phyloP scores from a whole-genome alignment of 805 yeast species.

The Millerozyma miso region DNA sequence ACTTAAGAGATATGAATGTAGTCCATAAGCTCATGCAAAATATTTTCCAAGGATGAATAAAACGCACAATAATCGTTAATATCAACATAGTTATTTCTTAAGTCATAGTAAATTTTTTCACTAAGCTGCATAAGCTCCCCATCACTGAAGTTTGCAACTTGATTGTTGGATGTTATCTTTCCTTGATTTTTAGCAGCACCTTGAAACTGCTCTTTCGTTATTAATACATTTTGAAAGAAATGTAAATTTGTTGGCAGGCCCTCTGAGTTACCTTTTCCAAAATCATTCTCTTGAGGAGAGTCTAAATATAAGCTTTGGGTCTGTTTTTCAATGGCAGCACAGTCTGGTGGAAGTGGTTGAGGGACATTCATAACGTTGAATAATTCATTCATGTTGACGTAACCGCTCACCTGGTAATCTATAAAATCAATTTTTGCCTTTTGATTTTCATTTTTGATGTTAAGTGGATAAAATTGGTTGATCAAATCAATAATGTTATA shows the following conservation, averaged over 20 bases:
- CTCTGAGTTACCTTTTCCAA: background rate
- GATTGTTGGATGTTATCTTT: background rate
- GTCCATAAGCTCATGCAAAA: conserved; percentile 36
- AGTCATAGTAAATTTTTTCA: conserved; percentile 37
- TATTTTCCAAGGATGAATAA: conserved; percentile 37
- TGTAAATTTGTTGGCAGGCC: background rate
- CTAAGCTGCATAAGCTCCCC: conserved; percentile 30
- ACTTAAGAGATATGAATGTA: conserved; percentile 20
- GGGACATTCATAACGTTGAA: conserved; percentile 43
- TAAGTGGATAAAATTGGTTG: conserved; percentile 19
- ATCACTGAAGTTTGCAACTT: conserved; percentile 9
- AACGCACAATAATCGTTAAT: conserved; percentile 43
- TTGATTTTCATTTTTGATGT: conserved; percentile 12
- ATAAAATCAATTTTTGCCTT: conserved; percentile 28
- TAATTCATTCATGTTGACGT: conserved; percentile 36
- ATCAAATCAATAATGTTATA: conserved; percentile 28
- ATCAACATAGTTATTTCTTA: conserved; percentile 40
- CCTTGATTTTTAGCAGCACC: background rate
- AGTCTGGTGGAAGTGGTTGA: conserved; percentile 23
- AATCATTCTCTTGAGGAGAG: background rate
- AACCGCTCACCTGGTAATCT: conserved; percentile 38
- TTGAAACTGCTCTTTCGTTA: conserved; percentile 1
- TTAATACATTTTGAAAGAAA: background rate
- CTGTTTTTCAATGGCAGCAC: background rate
- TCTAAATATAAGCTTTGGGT: background rate